Conservation (phyloP, 768 basidiomycete species). For the Tremella fuciformis region DNA sequence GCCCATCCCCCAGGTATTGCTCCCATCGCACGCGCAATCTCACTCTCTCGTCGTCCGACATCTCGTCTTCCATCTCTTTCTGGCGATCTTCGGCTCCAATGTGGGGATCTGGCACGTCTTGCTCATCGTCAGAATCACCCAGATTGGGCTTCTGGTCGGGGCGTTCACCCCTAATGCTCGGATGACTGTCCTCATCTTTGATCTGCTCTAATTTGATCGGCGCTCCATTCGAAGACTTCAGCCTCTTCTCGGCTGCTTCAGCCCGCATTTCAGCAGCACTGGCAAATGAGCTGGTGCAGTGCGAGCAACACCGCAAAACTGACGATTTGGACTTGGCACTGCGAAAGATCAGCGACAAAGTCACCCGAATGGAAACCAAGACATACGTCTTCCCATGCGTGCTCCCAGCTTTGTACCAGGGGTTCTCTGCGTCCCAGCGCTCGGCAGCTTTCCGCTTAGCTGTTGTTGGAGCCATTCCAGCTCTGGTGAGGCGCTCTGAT, state of each 20-base stretch:
- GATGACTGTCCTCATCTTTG: constrained; percentile 16
- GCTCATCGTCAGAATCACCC: constrained; percentile 13
- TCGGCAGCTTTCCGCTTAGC: constrained; percentile 35
- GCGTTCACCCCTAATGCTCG: too few relatives aligned
- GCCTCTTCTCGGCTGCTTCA: constrained; percentile 35
- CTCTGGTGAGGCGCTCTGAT: constrained; percentile 11
- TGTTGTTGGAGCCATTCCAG: constrained; percentile 28
- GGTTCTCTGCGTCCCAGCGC: constrained; percentile 33
- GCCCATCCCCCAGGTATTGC: constrained; percentile 17
- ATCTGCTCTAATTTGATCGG: constrained; percentile 10
- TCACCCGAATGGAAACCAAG: not conserved
- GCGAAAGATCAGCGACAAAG: not conserved
- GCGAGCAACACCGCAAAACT: constrained; percentile 5
- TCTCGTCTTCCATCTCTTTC: constrained; percentile 43
- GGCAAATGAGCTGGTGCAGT: not conserved
- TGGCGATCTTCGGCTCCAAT: constrained; percentile 27
- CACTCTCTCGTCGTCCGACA: constrained; percentile 37
- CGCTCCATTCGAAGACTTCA: constrained; percentile 10
- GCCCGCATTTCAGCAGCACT: constrained; percentile 44
- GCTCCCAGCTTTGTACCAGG: constrained; percentile 42
- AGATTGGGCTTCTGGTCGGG: constrained; percentile 1
- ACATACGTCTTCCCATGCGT: constrained; percentile 38
- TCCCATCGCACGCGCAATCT: constrained; percentile 40
- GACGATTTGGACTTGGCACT: constrained; percentile 33
- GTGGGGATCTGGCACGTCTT: constrained; percentile 38